Base-by-base conservation (phyloP, 2,329 filamentous ascomycete species). In the Aspergillus pseudoglaucus region DNA sequence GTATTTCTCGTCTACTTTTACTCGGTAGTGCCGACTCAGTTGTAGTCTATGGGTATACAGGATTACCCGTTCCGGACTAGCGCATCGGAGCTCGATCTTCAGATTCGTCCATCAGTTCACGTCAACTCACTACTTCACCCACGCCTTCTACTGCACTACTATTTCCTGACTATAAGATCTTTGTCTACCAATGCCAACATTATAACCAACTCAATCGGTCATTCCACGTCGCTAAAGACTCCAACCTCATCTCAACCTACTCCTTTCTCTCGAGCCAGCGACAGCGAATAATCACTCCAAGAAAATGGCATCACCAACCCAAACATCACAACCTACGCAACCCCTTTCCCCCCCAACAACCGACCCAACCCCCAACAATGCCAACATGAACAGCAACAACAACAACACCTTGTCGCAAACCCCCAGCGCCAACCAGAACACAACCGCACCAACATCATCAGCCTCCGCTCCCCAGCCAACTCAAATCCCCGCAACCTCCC, bases 401-500 rank as follows among this genome's bases (percentile, higher is more conserved):
- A 23, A 49, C 55, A 42, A 53, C 55, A 46, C 33, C 39, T 38
- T 47, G 56, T 51, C 44, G 48, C 57, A 53, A 57, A 54, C 42
- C 17, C 37, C 48, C 7, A 27, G n/a, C 22, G 40, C 22, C n/a
- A 42, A 22, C 20, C 14, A 22, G 6, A 60, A 55, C 40, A 52
- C 53, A 41, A 38, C 48, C 49, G 49, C 50, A 42, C 39, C 53
- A 40, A 56, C 54, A 48, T 45, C 54, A 48, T 45, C 52, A 43
- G 37, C 55, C 17, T 47, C 48, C 30, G 18, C 49, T 22, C 52
- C 59, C 47, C 60, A 59, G 58, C 60, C 68, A 25, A 57, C 69
- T 23, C 58, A 66, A 52, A 53, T 68, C 44, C 72, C 71, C 4
- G 63, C 69, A 2, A 75, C 70, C 15, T 75, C 72, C 0, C 53